These are phyloP conservation scores for Lomentospora prolificans DNA, from an alignment of 2,329 filamentous ascomycete genomes.

Conservation along the genomic window DNA sequence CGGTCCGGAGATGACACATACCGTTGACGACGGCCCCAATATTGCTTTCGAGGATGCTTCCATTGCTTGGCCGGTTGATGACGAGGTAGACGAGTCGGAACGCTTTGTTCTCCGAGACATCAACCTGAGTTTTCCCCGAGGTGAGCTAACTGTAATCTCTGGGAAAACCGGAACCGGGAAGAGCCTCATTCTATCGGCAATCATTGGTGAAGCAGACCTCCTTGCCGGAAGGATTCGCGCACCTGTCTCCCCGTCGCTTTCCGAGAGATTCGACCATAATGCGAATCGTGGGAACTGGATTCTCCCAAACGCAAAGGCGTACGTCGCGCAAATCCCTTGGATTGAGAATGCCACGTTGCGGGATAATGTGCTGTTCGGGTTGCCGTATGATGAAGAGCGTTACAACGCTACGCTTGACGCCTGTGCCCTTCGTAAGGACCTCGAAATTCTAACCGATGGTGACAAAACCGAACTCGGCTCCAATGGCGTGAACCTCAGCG, in stretches of 20 bases:
- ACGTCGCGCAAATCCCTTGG: conserved; percentile 73
- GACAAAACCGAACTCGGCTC: conserved; percentile 70
- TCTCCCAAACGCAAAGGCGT: conserved; percentile 59
- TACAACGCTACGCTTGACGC: conserved; percentile 62
- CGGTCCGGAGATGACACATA: conserved; percentile 51
- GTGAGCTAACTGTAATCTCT: conserved; percentile 63
- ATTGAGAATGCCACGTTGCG: conserved; percentile 73
- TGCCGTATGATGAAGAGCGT: conserved; percentile 58
- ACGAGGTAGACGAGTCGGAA: conserved; percentile 43
- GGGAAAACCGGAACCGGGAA: conserved; percentile 73
- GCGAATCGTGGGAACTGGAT: conserved; percentile 60
- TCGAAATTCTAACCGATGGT: conserved; percentile 66
- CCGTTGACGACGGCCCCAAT: conserved; percentile 43
- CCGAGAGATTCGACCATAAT: conserved; percentile 49
- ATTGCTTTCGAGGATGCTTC: conserved; percentile 58
- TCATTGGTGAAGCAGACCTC: conserved; percentile 67
- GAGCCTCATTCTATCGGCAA: conserved; percentile 61
- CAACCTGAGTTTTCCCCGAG: conserved; percentile 55
- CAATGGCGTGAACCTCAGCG: conserved; percentile 63
- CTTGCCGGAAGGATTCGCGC: conserved; percentile 51
- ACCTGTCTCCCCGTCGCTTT: conserved; percentile 36
- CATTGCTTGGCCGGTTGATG: conserved; percentile 66
- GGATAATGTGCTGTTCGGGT: conserved; percentile 69
- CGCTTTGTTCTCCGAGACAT: conserved; percentile 57
- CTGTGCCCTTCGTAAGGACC: conserved; percentile 65